phyloP scores from a whole-genome alignment of 176 grass and related monocot species.

The Saccharum officinarum region DNA sequence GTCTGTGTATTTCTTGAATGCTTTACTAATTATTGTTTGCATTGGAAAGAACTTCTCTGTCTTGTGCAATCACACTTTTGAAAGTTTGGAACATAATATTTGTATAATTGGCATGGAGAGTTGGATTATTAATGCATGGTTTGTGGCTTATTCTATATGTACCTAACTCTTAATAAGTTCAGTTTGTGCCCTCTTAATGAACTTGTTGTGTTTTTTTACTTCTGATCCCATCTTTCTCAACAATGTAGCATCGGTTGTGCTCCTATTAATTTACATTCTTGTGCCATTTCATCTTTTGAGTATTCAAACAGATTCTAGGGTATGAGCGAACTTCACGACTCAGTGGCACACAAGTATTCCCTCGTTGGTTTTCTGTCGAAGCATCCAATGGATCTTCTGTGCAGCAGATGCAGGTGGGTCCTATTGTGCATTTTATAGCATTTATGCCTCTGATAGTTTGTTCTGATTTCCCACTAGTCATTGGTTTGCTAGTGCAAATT shows the following conservation, averaged over 20 bases:
- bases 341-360: slow-evolving; percentile 25
- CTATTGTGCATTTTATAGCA: too few relatives aligned
- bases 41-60: background rate
- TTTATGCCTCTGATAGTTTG: background rate
- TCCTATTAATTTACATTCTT: background rate
- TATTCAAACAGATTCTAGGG: slow-evolving; percentile 42
- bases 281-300: slow-evolving; percentile 1
- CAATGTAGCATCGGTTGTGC: background rate
- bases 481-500: background rate
- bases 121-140: background rate
- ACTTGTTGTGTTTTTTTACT: background rate
- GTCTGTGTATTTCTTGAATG: background rate
- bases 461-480: background rate
- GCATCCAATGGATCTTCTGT: slow-evolving; percentile 28
- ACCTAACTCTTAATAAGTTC: background rate
- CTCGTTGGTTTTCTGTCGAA: slow-evolving; percentile 54
- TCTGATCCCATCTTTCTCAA: slow-evolving; percentile 1
- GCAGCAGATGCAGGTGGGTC: slow-evolving; percentile 9
- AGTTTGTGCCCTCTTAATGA: background rate
- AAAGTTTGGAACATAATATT: background rate
- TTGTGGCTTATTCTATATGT: background rate
- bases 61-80: background rate
- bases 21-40: background rate
- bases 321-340: slow-evolving; percentile 41
- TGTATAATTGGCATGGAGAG: background rate